Base-by-base conservation (phyloP, 805 yeast species). In the Yarrowia sp. region DNA sequence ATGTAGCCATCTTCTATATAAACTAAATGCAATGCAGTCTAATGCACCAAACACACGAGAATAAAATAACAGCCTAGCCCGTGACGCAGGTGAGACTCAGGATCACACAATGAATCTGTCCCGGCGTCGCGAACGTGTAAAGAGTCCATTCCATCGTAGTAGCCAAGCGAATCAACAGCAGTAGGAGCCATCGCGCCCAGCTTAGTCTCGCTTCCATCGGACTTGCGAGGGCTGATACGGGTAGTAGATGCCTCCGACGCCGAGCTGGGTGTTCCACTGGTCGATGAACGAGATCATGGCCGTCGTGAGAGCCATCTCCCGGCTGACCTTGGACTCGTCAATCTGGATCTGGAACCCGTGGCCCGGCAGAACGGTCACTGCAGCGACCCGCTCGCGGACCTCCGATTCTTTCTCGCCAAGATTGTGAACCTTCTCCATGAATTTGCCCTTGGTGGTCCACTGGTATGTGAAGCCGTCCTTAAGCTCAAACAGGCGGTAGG, bases 371-470 rank as follows among this genome's bases (percentile, higher is more conserved):
- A 84, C 79, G 51, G 76, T 72, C 29, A 83, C 85, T 63, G 77
- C 78, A 13, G 82, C 88, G n/a, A 86, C 80, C 60, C 89, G 77
- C 69, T 83, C 85, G 49, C 88, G 77, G 16, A 86, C 77, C 69
- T 84, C 89, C 21, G 83, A 77, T 65, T 83, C 87, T 70, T 81
- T 82, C 68, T 85, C 87, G 10, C 88, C 89, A 13, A 80, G 69
- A 66, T 85, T 84, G 49, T 73, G 74, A 24, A 84, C 86, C 64
- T 75, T 76, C 70, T 85, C 89, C 58, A 85, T 73, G 72, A 76
- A 82, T 65, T 78, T 80, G 18, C 86, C 87, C 58, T 77, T 77
- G 31, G 79, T 78, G 4, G 88, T 83, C 88, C 89, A 85, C 68
- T 85, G 88, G 67, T 83, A 84, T 5, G 82, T 81, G 53, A 70